phyloP scores from a whole-genome alignment of 2,329 filamentous ascomycete genomes.

The Nakataea oryzae region DNA sequence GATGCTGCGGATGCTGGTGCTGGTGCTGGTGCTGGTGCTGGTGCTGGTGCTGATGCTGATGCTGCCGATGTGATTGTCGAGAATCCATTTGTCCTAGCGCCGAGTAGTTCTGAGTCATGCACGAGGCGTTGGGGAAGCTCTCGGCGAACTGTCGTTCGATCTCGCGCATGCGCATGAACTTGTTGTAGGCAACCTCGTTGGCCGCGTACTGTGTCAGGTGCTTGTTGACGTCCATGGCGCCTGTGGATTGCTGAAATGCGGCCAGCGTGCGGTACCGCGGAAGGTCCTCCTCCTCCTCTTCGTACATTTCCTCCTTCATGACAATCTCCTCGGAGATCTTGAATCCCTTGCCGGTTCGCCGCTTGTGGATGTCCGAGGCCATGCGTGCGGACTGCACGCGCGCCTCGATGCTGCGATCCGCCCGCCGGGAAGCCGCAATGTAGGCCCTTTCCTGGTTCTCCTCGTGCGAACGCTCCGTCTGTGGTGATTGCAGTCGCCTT shows the following conservation, averaged over 20 bases:
- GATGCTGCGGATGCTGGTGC: background rate
- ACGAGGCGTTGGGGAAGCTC: conserved; percentile 29
- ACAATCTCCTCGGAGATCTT: conserved; percentile 81
- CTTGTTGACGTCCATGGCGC: conserved; percentile 49
- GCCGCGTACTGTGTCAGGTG: conserved; percentile 40
- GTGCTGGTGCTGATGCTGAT: background rate
- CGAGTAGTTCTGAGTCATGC: conserved; percentile 18
- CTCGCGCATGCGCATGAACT: conserved; percentile 30
- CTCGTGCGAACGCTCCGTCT: conserved; percentile 68
- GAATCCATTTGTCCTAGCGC: conserved; percentile 16
- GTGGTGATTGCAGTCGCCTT: conserved; percentile 19
- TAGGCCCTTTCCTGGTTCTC: conserved; percentile 84
- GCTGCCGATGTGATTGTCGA: conserved; percentile 10
- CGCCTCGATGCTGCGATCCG: conserved; percentile 79
- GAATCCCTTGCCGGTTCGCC: conserved; percentile 72
- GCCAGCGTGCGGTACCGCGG: conserved; percentile 48
- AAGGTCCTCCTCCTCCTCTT: conserved; percentile 80
- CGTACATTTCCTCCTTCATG: conserved; percentile 88
- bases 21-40: background rate
- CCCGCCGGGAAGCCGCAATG: conserved; percentile 79
- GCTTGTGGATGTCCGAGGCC: conserved; percentile 86
- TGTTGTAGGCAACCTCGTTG: conserved; percentile 31
- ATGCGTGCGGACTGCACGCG: conserved; percentile 77
- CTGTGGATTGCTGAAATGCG: conserved; percentile 51
- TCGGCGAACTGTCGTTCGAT: conserved; percentile 36